A percentile compares a stretch with the other conserved stretches of the same genome.
Evolutionary conservation across 179 eudicot genomes (phyloP).

Genomic region (Actinidia chinensis): DNA sequence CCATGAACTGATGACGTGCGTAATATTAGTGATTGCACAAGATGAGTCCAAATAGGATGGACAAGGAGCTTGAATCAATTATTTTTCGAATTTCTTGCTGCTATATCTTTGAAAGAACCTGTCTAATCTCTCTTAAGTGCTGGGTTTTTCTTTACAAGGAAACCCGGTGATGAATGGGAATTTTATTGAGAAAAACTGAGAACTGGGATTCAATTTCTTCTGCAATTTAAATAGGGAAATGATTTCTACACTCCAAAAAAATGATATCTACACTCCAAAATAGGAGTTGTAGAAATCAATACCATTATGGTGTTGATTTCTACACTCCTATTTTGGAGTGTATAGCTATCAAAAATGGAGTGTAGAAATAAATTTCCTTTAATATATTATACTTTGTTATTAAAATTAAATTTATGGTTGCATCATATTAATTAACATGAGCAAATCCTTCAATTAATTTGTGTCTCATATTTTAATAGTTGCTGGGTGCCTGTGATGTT

Average conservation of each 20-base stretch:
- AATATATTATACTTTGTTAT: background rate
- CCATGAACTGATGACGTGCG: background rate
- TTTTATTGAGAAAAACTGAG: too few relatives aligned
- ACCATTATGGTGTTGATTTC: too few relatives aligned
- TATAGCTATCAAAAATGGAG: too few relatives aligned
- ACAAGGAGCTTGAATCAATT: background rate
- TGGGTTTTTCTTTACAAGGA: background rate
- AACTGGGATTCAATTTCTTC: background rate
- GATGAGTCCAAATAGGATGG: background rate
- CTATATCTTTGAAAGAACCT: conserved; percentile 7
- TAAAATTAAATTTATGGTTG: background rate
- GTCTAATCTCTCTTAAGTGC: background rate
- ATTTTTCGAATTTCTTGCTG: background rate
- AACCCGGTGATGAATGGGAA: too few relatives aligned
- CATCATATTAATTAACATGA: background rate
- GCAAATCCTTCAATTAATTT: background rate
- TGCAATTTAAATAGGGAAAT: too few relatives aligned
- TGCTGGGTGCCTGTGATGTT: background rate
- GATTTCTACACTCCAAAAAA: too few relatives aligned
- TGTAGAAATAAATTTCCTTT: too few relatives aligned
- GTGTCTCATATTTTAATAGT: conserved; percentile 1
- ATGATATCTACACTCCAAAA: too few relatives aligned
- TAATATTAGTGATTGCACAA: background rate
- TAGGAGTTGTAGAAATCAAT: too few relatives aligned
- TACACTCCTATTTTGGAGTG: too few relatives aligned